Conservation (phyloP, 2,329 filamentous ascomycete species). For the Camillea tinctor region DNA sequence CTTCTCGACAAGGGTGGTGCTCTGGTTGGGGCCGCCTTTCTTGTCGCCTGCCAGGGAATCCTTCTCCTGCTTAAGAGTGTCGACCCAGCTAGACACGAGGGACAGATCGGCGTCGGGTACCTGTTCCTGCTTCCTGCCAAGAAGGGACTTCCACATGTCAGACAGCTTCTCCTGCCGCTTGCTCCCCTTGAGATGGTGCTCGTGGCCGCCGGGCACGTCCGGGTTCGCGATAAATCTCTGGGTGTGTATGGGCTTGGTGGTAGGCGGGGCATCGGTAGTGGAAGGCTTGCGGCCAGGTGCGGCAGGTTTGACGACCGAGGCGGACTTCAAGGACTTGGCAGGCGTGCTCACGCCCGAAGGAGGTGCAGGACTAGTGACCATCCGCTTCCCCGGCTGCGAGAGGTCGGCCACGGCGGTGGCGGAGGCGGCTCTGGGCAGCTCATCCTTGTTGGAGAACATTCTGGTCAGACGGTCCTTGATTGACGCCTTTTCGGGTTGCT, state of each 20-base stretch:
- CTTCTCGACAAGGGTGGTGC: slow-evolving; percentile 84
- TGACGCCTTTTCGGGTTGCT: slow-evolving; percentile 52
- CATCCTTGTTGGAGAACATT: slow-evolving; percentile 63
- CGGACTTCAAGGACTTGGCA: slow-evolving; percentile 32
- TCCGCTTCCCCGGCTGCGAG: slow-evolving; percentile 30
- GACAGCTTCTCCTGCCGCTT: slow-evolving; percentile 92
- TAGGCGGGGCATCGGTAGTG: slow-evolving; percentile 16
- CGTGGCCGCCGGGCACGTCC: slow-evolving; percentile 67
- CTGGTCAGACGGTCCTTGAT: slow-evolving; percentile 64
- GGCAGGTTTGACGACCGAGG: slow-evolving; percentile 24
- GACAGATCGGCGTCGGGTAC: slow-evolving; percentile 78
- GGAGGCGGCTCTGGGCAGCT: slow-evolving; percentile 35
- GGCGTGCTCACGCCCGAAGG: slow-evolving; percentile 35
- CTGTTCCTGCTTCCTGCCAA: slow-evolving; percentile 80
- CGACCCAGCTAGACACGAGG: slow-evolving; percentile 93
- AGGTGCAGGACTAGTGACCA: slow-evolving; percentile 26
- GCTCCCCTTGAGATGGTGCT: slow-evolving; percentile 84
- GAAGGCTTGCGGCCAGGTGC: slow-evolving; percentile 37
- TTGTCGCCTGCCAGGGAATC: slow-evolving; percentile 73
- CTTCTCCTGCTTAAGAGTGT: slow-evolving; percentile 85
- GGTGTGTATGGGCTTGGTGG: slow-evolving; percentile 30
- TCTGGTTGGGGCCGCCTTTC: slow-evolving; percentile 71
- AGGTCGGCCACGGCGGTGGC: slow-evolving; percentile 28
- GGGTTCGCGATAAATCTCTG: slow-evolving; percentile 53
- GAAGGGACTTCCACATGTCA: slow-evolving; percentile 83